Evolutionary conservation across 192 early-diverging fungal species (phyloP).

Genomic region (Linnemannia zychae): DNA sequence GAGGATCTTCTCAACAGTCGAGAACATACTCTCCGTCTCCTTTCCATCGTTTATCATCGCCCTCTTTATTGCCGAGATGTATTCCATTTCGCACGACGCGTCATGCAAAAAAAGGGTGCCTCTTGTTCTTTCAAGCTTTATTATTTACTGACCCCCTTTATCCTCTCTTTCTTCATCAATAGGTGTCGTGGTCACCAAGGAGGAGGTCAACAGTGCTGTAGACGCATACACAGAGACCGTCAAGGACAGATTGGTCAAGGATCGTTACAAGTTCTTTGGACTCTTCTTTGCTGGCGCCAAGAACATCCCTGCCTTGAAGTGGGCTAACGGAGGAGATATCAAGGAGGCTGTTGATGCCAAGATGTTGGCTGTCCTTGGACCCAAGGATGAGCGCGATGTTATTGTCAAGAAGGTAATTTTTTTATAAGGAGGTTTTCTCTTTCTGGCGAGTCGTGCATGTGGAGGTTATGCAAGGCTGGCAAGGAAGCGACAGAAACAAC

Average conservation of each 20-base stretch:
- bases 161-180: constrained; percentile 2
- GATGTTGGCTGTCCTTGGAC: constrained; percentile 89
- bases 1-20: neutral
- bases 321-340: constrained; percentile 91
- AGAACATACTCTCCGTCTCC: neutral
- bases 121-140: neutral
- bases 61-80: neutral
- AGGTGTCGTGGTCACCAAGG: constrained; percentile 89
- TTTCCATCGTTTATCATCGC: neutral
- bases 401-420: constrained; percentile 57
- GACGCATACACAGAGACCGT: constrained; percentile 71
- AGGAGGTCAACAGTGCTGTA: constrained; percentile 80
- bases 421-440: neutral
- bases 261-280: constrained; percentile 90
- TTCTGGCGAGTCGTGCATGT: too few species aligned
- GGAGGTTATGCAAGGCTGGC: too few species aligned
- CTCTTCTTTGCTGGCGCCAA: constrained; percentile 79
- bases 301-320: constrained; percentile 78
- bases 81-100: neutral
- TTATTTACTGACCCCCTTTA: neutral
- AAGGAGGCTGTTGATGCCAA: constrained; percentile 93
- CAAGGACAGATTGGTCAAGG: constrained; percentile 79
- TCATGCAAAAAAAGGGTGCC: constrained; percentile 1
- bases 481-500: too few species aligned
- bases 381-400: constrained; percentile 96